A percentile compares a stretch with the other conserved stretches of the same genome.
These are phyloP conservation scores for Fusarium foetens DNA, from an alignment of 2,329 filamentous ascomycete species.

Conservation along the genomic window DNA sequence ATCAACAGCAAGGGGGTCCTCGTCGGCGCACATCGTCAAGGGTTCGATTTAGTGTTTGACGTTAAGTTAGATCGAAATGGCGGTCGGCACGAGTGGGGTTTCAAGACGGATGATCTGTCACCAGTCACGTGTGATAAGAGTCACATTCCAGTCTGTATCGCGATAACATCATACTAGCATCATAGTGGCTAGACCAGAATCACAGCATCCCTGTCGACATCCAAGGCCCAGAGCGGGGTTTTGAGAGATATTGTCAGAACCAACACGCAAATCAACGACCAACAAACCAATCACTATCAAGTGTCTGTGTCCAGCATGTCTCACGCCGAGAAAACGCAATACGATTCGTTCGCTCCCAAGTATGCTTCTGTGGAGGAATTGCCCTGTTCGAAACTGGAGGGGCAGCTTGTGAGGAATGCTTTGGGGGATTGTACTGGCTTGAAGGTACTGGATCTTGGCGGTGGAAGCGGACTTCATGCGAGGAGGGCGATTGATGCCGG, in stretches of 20 bases:
- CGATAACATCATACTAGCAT: neutral
- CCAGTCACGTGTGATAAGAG: neutral
- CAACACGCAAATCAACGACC: neutral
- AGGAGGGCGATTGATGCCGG: neutral
- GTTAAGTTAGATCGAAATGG: neutral
- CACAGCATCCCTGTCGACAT: neutral
- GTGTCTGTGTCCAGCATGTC: neutral
- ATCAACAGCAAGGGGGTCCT: neutral
- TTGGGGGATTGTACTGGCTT: neutral
- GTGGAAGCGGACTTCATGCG: neutral
- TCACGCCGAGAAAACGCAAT: neutral
- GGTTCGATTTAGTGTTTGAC: neutral
- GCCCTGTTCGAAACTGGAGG: neutral
- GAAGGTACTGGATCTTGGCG: neutral
- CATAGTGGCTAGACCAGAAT: neutral
- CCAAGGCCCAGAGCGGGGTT: neutral
- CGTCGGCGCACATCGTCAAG: neutral
- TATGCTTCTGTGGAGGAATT: conserved; percentile 7
- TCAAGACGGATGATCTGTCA: neutral
- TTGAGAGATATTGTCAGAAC: neutral
- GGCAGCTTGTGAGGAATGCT: neutral
- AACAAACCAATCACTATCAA: neutral
- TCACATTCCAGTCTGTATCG: neutral
- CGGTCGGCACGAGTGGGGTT: neutral
- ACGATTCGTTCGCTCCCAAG: neutral